Evolutionary conservation across 1,284 basidiomycete genomes (phyloP).

Genomic region (Veloboletus limbatus): DNA sequence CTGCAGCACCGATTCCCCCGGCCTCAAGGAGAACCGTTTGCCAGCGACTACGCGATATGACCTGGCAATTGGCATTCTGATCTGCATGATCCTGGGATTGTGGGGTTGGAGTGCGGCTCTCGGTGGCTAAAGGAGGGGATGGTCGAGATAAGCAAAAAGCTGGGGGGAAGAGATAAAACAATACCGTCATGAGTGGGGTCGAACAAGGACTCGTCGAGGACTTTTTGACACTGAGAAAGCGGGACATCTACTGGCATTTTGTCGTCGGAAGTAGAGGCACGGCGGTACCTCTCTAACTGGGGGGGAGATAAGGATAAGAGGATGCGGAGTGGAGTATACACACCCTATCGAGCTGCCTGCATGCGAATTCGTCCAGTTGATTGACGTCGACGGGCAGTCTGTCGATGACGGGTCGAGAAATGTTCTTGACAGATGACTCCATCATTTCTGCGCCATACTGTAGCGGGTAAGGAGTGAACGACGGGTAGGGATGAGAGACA

Average conservation of each 20-base stretch:
- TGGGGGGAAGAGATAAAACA: slow-evolving; percentile 8
- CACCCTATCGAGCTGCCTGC: slow-evolving; percentile 79
- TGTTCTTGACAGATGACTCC: slow-evolving; percentile 80
- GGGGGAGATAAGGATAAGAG: not conserved
- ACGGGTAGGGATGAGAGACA: not conserved
- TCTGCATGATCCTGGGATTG: slow-evolving; percentile 21
- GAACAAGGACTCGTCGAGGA: slow-evolving; percentile 9
- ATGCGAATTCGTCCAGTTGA: slow-evolving; percentile 86
- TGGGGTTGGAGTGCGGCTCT: slow-evolving; percentile 21
- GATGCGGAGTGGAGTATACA: slow-evolving; percentile 27
- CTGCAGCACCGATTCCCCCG: slow-evolving; percentile 83
- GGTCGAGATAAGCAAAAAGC: not conserved
- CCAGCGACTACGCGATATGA: slow-evolving; percentile 74
- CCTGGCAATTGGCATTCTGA: slow-evolving; percentile 37
- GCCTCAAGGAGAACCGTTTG: slow-evolving; percentile 83
- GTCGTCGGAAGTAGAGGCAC: slow-evolving; percentile 35
- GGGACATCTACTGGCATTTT: slow-evolving; percentile 27
- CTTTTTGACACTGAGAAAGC: slow-evolving; percentile 7
- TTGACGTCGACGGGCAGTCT: slow-evolving; percentile 70
- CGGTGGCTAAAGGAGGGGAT: slow-evolving; percentile 1
- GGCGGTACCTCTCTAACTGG: slow-evolving; percentile 53
- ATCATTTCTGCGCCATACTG: slow-evolving; percentile 88
- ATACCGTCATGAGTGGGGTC: slow-evolving; percentile 9
- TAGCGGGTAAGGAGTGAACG: not conserved
- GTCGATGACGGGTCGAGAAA: slow-evolving; percentile 83